Conservation (phyloP, 768 basidiomycete genomes). For the Russula foetens region DNA sequence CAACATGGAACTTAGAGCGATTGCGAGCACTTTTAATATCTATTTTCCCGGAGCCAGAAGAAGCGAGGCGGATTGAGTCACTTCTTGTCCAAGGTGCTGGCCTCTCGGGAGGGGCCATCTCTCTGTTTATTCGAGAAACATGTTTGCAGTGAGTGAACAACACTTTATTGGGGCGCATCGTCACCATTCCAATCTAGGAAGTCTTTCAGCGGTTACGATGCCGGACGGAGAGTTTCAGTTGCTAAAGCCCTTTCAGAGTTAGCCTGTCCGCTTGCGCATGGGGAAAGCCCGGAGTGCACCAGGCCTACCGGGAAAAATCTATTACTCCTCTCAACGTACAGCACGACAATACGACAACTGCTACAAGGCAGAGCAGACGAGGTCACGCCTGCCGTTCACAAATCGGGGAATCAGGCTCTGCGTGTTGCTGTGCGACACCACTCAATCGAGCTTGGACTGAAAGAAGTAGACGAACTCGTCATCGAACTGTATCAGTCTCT, state of each 20-base stretch:
- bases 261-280: slow-evolving; percentile 11
- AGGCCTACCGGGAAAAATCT: slow-evolving; percentile 10
- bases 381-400: slow-evolving; percentile 40
- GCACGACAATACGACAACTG: slow-evolving; percentile 32
- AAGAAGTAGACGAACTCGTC: slow-evolving; percentile 3
- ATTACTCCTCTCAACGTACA: slow-evolving; percentile 27
- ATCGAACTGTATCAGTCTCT: not conserved
- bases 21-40: not conserved
- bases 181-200: not conserved
- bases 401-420: slow-evolving; percentile 36
- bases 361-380: slow-evolving; percentile 42
- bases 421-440: slow-evolving; percentile 38
- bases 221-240: slow-evolving; percentile 1
- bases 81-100: not conserved
- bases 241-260: slow-evolving; percentile 8
- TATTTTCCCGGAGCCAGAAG: slow-evolving; percentile 6
- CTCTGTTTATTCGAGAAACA: slow-evolving; percentile 2
- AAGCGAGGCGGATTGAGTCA: not conserved
- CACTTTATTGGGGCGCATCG: not conserved
- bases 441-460: slow-evolving; percentile 20
- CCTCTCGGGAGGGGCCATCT: not conserved
- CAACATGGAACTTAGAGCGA: not conserved
- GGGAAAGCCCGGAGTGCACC: slow-evolving; percentile 12
- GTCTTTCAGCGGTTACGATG: slow-evolving; percentile 1
- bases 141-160: slow-evolving; percentile 2